Percentiles rank a stretch among this genome's conserved stretches.
Conservation (phyloP, 2,329 filamentous ascomycete species). For the Tolypocladium cylindrosporum region DNA sequence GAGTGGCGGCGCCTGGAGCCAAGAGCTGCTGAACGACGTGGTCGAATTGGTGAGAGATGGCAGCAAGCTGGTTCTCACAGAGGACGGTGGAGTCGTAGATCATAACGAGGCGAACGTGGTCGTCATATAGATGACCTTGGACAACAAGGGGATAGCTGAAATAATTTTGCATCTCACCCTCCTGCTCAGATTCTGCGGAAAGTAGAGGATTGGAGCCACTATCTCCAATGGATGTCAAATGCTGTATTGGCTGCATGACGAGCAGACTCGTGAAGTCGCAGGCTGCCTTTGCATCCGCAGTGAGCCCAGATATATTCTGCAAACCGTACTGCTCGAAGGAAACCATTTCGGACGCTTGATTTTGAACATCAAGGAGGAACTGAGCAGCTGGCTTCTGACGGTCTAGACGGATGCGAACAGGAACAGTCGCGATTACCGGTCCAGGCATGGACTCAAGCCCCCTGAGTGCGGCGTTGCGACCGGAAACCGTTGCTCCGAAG, state of each 20-base stretch:
- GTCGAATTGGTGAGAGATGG: too few relatives aligned
- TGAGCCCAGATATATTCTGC: conserved; percentile 10
- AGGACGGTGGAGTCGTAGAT: too few relatives aligned
- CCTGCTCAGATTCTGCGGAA: too few relatives aligned
- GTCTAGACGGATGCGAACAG: background rate
- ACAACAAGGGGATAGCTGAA: too few relatives aligned
- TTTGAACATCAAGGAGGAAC: background rate
- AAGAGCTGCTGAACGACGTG: conserved; percentile 1
- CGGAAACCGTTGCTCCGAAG: background rate
- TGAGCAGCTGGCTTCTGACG: too few relatives aligned
- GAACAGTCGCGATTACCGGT: background rate
- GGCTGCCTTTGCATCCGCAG: conserved; percentile 1
- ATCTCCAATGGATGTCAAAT: background rate
- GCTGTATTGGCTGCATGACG: background rate
- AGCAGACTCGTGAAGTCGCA: background rate
- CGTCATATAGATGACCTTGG: too few relatives aligned
- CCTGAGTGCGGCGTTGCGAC: background rate
- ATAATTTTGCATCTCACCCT: too few relatives aligned
- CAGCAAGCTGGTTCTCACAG: too few relatives aligned
- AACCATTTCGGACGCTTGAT: background rate
- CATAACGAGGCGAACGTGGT: too few relatives aligned
- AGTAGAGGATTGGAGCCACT: too few relatives aligned
- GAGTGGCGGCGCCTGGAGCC: background rate
- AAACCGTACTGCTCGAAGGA: conserved; percentile 7
- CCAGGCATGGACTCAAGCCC: background rate